Evolutionary conservation across 345 rosid genomes (phyloP), one percentile per base, ranked within the genome.

Genomic region (Viola odorata): DNA sequence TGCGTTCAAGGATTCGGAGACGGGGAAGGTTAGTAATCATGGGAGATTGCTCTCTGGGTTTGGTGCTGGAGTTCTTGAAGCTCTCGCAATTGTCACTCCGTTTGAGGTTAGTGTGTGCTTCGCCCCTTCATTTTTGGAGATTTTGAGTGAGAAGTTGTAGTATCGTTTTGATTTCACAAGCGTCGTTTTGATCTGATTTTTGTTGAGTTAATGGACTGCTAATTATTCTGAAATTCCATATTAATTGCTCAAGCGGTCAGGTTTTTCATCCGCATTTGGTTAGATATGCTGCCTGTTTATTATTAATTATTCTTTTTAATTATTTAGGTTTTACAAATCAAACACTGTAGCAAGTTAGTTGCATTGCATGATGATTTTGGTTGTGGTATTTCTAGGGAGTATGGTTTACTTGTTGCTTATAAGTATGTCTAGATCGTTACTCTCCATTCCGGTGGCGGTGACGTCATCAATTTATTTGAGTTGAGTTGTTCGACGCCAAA

Each of bases 41-140:
- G 91, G 78, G 39, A 68, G 97, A 58, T 36, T 88, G 32, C 41
- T 87, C 36, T 72, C 99, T 13, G 99, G 99, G 12, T 94, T 94
- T 55, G 99, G 97, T 42, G 97, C 99, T 39, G 96, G 97, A 2
- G 99, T 94, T 58, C 90, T 88, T 3, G 99, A 94, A 73, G 97
- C 96, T 53, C 96, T 94, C 58, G 90, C 72, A 55, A 83, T 94
- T 61, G 97, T 94, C 15, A 87, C 99, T 36, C 99, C 99, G 6
- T 94, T 94, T 55, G 97, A 94, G 96, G 97, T 88, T 38, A 41
- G 62, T 45, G 5, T 51, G 55, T 57, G 64, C 13, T 49, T 16
- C 50, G 36, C n/a, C 6, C 7, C 7, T 47, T 51, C 12, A 8
- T n/a, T 67, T n/a, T 39, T 5, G 7, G 38, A 41, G 13, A 16